These are phyloP conservation scores for Puccinia horiana DNA, from an alignment of 1,284 basidiomycete genomes.

Conservation along the genomic window DNA sequence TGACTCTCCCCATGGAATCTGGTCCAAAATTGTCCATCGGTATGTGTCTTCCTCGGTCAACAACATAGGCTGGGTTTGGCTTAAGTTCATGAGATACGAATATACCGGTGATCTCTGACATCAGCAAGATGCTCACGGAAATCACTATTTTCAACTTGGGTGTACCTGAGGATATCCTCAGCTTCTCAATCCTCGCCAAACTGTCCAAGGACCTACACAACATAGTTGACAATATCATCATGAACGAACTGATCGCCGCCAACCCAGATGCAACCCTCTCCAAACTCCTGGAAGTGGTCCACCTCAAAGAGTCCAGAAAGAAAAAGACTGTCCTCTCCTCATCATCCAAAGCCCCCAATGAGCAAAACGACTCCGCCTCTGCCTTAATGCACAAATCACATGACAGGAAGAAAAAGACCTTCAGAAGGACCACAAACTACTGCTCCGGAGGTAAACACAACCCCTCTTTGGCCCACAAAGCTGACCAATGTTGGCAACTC, in stretches of 20 bases:
- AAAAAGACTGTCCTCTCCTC: background rate
- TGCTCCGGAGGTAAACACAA: background rate
- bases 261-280: too few relatives aligned
- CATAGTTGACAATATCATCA: background rate
- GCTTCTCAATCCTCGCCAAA: background rate
- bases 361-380: too few relatives aligned
- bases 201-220: background rate
- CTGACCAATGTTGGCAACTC: background rate
- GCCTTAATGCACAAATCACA: background rate
- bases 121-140: background rate
- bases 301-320: background rate
- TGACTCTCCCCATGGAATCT: background rate
- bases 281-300: background rate
- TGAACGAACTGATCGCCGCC: background rate
- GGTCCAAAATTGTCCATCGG: background rate
- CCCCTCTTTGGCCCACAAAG: background rate
- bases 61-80: background rate
- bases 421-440: background rate
- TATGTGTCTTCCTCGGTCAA: background rate
- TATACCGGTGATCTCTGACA: too few relatives aligned
- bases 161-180: background rate
- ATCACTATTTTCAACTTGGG: background rate
- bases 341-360: background rate
- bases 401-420: background rate
- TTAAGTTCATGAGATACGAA: background rate